Conservation (phyloP, 208 protist species). For the Leishmania braziliensis region DNA sequence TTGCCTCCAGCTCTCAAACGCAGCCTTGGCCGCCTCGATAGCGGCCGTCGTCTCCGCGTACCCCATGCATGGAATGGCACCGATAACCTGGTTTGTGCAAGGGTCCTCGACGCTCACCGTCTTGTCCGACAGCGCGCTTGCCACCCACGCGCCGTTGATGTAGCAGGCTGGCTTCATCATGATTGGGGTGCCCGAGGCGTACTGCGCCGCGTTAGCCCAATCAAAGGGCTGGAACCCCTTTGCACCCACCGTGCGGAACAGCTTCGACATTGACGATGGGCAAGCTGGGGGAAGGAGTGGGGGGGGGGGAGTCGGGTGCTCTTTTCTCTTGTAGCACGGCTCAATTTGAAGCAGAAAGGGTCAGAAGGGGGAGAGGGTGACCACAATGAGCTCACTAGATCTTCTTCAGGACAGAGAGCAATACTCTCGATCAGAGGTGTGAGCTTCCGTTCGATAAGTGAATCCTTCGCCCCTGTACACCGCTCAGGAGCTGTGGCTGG, state of each 20-base stretch:
- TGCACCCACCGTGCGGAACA: slow-evolving; percentile 23
- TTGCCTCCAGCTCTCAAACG: slow-evolving; percentile 68
- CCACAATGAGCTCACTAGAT: background rate
- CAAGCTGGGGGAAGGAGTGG: background rate
- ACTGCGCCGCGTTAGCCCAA: slow-evolving; percentile 40
- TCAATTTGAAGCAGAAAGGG: background rate
- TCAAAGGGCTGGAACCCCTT: slow-evolving; percentile 47
- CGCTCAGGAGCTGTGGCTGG: background rate
- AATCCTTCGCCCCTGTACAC: background rate
- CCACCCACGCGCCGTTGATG: slow-evolving; percentile 69
- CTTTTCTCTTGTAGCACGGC: background rate
- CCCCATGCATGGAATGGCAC: slow-evolving; percentile 57
- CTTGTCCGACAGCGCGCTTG: slow-evolving; percentile 15
- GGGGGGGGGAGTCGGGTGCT: background rate
- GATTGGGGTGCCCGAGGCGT: slow-evolving; percentile 29
- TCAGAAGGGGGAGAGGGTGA: background rate
- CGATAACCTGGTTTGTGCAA: slow-evolving; percentile 72
- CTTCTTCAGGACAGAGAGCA: background rate
- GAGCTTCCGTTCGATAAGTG: background rate
- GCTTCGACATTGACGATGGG: slow-evolving; percentile 23
- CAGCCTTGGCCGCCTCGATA: slow-evolving; percentile 58
- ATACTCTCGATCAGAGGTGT: background rate
- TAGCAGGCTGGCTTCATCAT: slow-evolving; percentile 60
- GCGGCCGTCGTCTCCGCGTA: slow-evolving; percentile 48
- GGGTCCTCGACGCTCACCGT: slow-evolving; percentile 74